Evolutionary conservation across 2,329 filamentous ascomycete genomes (phyloP).

Genomic region (Paramyrothecium sp.): DNA sequence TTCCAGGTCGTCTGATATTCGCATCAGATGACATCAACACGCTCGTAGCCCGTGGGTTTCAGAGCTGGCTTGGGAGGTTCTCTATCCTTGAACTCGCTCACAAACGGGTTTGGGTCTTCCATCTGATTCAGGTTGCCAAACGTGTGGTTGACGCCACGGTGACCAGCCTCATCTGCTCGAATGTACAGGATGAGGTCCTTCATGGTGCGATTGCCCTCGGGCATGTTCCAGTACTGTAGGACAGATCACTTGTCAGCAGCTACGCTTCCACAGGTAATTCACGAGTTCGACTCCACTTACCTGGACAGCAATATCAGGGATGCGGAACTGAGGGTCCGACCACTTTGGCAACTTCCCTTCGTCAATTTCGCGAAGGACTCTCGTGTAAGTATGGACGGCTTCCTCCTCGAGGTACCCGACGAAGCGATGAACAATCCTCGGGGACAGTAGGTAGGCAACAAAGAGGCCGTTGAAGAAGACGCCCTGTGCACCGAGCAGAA

Average conservation of each 20-base stretch:
- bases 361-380: constrained; percentile 84
- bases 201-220: constrained; percentile 79
- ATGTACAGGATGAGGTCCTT: constrained; percentile 85
- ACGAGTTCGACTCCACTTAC: constrained; percentile 18
- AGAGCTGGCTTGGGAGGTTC: constrained; percentile 63
- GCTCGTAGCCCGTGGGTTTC: constrained; percentile 75
- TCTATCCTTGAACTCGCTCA: constrained; percentile 74
- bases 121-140: constrained; percentile 83
- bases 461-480: constrained; percentile 97
- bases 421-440: constrained; percentile 88
- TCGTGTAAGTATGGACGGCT: constrained; percentile 91
- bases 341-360: constrained; percentile 80
- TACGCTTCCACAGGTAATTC: background rate
- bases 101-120: constrained; percentile 89
- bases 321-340: constrained; percentile 65
- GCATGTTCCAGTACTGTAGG: constrained; percentile 83
- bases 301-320: constrained; percentile 83
- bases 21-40: constrained; percentile 69
- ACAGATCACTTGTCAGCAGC: constrained; percentile 5
- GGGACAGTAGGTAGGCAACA: constrained; percentile 80
- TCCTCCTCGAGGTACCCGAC: constrained; percentile 98
- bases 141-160: constrained; percentile 95
- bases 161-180: constrained; percentile 83
- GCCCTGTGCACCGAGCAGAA: constrained; percentile 90
- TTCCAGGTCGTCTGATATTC: no score